Percentiles rank a stretch among this genome's conserved stretches.
Evolutionary conservation across 1,284 basidiomycete species (phyloP).

Genomic region (Gomphus bonarii): DNA sequence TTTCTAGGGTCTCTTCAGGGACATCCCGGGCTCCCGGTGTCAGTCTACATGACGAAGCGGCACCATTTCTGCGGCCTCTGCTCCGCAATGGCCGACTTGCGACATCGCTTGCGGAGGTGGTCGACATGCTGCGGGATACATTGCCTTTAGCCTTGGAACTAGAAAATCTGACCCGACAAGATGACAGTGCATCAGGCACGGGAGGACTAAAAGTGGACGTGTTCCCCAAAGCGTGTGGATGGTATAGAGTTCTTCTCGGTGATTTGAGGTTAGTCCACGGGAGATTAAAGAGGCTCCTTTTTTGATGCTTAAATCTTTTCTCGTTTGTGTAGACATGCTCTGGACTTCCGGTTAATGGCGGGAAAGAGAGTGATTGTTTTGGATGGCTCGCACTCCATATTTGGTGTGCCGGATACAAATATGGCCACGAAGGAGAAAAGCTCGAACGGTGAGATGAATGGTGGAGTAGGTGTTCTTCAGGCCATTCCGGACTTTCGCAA

Average conservation of each 20-base stretch:
- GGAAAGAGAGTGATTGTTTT: conserved; percentile 53
- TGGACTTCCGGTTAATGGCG: conserved; percentile 69
- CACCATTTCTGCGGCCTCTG: conserved; percentile 55
- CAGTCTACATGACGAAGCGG: conserved; percentile 68
- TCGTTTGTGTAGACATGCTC: conserved; percentile 42
- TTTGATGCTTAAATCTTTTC: conserved; percentile 6
- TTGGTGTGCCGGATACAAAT: not conserved
- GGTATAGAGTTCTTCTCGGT: conserved; percentile 67
- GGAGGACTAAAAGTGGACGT: conserved; percentile 36
- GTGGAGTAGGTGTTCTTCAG: conserved; percentile 31
- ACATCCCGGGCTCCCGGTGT: conserved; percentile 15
- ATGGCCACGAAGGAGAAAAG: conserved; percentile 1
- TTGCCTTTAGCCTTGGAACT: conserved; percentile 63
- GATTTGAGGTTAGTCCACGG: conserved; percentile 40
- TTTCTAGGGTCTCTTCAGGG: conserved; percentile 38
- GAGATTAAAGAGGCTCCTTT: not conserved
- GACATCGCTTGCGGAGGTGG: conserved; percentile 51
- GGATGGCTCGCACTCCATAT: conserved; percentile 42
- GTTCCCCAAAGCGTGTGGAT: conserved; percentile 67
- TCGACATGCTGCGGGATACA: conserved; percentile 59
- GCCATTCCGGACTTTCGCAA: conserved; percentile 51
- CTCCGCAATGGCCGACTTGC: conserved; percentile 53
- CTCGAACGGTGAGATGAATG: conserved; percentile 2
- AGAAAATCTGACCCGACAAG: conserved; percentile 38
- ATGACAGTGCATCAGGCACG: conserved; percentile 18